These are phyloP conservation scores for Crithidia thermophila DNA, from an alignment of 208 protist genomes.

Conservation along the genomic window DNA sequence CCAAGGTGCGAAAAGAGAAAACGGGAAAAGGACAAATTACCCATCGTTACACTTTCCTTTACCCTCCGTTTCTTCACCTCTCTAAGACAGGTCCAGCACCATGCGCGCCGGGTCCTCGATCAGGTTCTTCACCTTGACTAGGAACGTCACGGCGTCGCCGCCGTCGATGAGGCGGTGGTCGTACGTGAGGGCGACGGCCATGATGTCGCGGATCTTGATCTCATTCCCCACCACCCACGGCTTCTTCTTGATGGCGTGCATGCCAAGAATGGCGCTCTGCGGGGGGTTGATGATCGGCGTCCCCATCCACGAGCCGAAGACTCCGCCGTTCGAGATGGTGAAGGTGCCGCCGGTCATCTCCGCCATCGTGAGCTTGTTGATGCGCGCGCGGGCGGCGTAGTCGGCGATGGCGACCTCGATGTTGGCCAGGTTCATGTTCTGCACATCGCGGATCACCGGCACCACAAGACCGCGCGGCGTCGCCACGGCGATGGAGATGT, in stretches of 20 bases:
- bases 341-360: slow-evolving; percentile 99
- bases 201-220: slow-evolving; percentile 96
- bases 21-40: neutral
- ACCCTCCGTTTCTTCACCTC: neutral
- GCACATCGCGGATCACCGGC: slow-evolving; percentile 96
- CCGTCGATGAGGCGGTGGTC: slow-evolving; percentile 99
- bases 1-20: neutral
- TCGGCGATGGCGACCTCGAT: slow-evolving; percentile 96
- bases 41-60: neutral
- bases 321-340: slow-evolving; percentile 99
- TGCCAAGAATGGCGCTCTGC: slow-evolving; percentile 99
- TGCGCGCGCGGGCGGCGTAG: slow-evolving; percentile 90
- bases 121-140: slow-evolving; percentile 97
- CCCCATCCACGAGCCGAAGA: slow-evolving; percentile 98
- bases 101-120: slow-evolving; percentile 96
- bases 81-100: slow-evolving; percentile 91
- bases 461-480: slow-evolving; percentile 98
- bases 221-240: slow-evolving; percentile 93
- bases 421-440: slow-evolving; percentile 95
- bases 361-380: slow-evolving; percentile 95
- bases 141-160: slow-evolving; percentile 97
- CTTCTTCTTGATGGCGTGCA: slow-evolving; percentile 98
- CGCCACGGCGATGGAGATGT: slow-evolving; percentile 98
- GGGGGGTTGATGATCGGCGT: slow-evolving; percentile 99
- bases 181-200: slow-evolving; percentile 99